Evolutionary conservation across 2,329 filamentous ascomycete species (phyloP).

Genomic region (Pseudogymnoascus sp.): DNA sequence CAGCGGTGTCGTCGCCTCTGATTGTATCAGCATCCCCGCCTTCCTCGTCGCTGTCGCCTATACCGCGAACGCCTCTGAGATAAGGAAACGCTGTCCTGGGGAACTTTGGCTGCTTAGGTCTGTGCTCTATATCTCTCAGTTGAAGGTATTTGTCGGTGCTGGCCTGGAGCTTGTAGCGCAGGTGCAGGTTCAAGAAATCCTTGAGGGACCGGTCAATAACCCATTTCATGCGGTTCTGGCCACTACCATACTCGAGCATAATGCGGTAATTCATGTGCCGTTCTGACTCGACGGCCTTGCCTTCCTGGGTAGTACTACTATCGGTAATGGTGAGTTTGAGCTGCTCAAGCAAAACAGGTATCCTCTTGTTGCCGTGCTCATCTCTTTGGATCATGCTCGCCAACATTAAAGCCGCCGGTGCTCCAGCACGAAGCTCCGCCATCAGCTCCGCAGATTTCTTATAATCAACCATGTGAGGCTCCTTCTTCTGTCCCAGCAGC

Average conservation of each 20-base stretch:
- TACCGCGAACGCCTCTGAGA: constrained; percentile 67
- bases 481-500: constrained; percentile 69
- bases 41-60: constrained; percentile 75
- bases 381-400: constrained; percentile 98
- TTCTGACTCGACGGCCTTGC: constrained; percentile 36
- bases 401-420: constrained; percentile 85
- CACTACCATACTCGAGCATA: constrained; percentile 91
- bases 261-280: constrained; percentile 84
- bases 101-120: constrained; percentile 80
- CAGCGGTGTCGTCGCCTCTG: constrained; percentile 38
- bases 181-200: constrained; percentile 87
- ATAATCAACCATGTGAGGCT: constrained; percentile 79
- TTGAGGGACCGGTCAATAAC: constrained; percentile 76
- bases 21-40: constrained; percentile 35
- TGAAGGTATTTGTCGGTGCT: constrained; percentile 77
- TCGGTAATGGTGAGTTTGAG: constrained; percentile 82
- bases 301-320: constrained; percentile 38
- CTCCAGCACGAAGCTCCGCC: constrained; percentile 86
- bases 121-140: constrained; percentile 55
- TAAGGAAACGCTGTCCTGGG: constrained; percentile 86
- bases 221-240: constrained; percentile 95
- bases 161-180: constrained; percentile 83
- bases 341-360: constrained; percentile 91
- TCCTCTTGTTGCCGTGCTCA: constrained; percentile 89
- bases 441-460: constrained; percentile 94